These are phyloP conservation scores for Aspergillus steynii DNA, from an alignment of 495 filamentous ascomycete species.

Conservation along the genomic window DNA sequence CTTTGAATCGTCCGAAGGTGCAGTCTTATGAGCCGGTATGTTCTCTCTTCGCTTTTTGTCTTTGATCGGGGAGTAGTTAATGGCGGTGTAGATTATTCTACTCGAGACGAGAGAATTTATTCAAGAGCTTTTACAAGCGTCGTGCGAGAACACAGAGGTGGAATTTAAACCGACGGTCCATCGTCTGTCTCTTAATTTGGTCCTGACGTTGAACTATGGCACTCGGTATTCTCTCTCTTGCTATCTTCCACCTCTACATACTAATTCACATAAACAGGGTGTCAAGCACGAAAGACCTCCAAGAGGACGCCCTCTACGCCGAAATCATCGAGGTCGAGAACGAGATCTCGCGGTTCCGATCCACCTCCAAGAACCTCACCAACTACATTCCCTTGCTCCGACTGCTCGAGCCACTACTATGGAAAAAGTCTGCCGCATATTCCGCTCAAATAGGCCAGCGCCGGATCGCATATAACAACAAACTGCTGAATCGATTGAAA, in stretches of 20 bases:
- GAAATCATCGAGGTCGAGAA: constrained; percentile 52
- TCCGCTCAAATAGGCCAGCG: not conserved
- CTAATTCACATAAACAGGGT: not conserved
- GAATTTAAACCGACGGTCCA: constrained; percentile 1
- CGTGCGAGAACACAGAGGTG: not conserved
- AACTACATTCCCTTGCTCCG: constrained; percentile 50
- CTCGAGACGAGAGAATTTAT: constrained; percentile 6
- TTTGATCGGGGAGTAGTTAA: not conserved
- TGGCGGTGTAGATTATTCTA: not conserved
- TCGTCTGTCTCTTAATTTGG: not conserved
- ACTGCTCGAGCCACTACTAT: constrained; percentile 41
- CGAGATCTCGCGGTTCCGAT: constrained; percentile 45
- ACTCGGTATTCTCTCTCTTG: not conserved
- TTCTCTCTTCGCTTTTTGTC: not conserved
- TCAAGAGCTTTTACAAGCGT: not conserved
- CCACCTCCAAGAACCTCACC: constrained; percentile 48
- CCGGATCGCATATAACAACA: not conserved
- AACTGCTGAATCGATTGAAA: not conserved
- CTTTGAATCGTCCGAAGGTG: constrained; percentile 8
- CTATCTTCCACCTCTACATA: no score
- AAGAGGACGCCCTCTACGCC: constrained; percentile 31
- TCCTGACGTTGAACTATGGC: constrained; percentile 8
- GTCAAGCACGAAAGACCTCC: not conserved
- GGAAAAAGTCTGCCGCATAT: constrained; percentile 32
- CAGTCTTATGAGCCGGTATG: constrained; percentile 3